phyloP scores from a whole-genome alignment of 2,329 filamentous ascomycete genomes.

The Aureobasidium pullulans region DNA sequence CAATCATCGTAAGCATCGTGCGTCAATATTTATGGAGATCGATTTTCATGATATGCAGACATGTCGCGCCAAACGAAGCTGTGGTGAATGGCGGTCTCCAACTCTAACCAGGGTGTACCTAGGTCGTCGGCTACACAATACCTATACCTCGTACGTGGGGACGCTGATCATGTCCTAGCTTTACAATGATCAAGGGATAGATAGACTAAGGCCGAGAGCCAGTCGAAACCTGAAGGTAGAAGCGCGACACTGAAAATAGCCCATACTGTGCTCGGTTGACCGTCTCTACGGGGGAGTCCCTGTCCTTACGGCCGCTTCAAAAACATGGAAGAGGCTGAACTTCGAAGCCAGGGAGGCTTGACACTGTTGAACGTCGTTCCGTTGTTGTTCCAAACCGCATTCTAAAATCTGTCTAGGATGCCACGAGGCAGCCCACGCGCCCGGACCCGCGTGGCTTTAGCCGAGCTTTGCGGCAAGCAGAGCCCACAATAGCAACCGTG shows the following conservation, averaged over 20 bases:
- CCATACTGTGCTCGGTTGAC: neutral
- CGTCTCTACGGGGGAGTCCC: neutral
- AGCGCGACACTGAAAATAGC: neutral
- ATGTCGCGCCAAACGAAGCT: neutral
- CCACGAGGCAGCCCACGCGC: constrained; percentile 3
- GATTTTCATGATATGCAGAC: neutral
- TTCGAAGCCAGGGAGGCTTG: neutral
- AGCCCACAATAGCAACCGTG: constrained; percentile 8
- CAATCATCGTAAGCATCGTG: neutral
- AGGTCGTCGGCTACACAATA: neutral
- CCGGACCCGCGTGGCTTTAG: constrained; percentile 3
- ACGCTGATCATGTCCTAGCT: neutral
- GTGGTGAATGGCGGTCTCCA: neutral
- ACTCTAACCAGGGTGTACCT: neutral
- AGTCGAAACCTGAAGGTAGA: neutral
- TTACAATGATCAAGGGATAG: neutral
- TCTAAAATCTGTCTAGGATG: constrained; percentile 5
- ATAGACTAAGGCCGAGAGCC: neutral
- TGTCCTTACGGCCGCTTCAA: neutral
- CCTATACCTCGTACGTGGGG: neutral
- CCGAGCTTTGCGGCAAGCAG: constrained; percentile 3
- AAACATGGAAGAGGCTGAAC: neutral
- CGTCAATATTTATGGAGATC: neutral
- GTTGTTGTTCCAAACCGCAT: constrained; percentile 4
- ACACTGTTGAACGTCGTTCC: neutral